Base-by-base conservation (phyloP, 2,329 filamentous ascomycete species). In the Amesomyces nigricolor region DNA sequence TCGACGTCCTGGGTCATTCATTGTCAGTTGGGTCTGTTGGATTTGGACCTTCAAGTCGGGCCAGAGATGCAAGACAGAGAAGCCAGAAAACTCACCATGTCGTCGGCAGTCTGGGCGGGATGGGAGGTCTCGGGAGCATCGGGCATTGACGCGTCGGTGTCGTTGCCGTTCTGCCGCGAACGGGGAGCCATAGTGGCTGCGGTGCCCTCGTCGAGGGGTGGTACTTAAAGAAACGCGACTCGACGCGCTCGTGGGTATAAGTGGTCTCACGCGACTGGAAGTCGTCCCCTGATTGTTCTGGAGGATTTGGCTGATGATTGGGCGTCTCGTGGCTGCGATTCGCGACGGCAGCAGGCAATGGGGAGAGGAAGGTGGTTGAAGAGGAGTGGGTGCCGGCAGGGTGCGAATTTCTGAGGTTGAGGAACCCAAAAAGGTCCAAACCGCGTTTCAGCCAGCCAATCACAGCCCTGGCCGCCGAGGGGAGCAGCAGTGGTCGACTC, bases 71-170 rank as follows among this genome's bases (percentile, higher is more conserved):
- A 7, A 46, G 22, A 9, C n/a, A 8, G 13, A 10, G 5, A n/a
- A 30, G 13, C 26, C 26, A 26, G 4, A 16, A 8, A 45, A 17
- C 60, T 46, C 66, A 82, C 80, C 75, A 80, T 80, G 57, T 75
- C 73, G n/a, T 80, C 75, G 46, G 57, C 68, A 13, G 52, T 62
- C 40, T 59, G 66, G 2, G 13, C 10, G 17, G 29, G n/a, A 32
- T 71, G 69, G 11, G 69, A 72, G 46, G 72, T 64, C 17, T 78
- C 78, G 26, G 78, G 78, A 52, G 75, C 79, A 68, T 86, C 83
- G 43, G 75, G 77, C 80, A 85, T 85, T 58, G 82, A 83, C 72
- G 80, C 79, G 75, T 84, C 81, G 38, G 75, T 75, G 61, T 85
- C 80, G 63, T 73, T 76, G 65, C 72, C 81, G 66, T 72, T 74